phyloP scores from a whole-genome alignment of 129 eudicot species.

The Flaveria ramosissima region DNA sequence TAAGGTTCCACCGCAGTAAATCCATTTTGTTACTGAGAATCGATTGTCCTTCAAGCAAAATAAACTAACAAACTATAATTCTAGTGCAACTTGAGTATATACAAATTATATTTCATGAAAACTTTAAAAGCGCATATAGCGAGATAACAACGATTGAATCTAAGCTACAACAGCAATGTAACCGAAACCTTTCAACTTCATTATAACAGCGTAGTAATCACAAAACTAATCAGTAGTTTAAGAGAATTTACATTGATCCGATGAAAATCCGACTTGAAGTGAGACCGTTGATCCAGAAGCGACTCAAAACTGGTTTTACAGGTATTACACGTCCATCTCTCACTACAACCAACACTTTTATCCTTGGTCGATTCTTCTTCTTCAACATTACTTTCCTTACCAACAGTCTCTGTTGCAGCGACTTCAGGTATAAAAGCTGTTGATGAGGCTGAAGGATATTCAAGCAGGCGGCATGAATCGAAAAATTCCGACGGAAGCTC shows the following conservation, averaged over 20 bases:
- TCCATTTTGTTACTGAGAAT: too few species aligned
- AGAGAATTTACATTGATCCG: conserved; percentile 71
- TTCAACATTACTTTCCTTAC: conserved; percentile 9
- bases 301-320: conserved; percentile 77
- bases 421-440: conserved; percentile 25
- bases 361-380: conserved; percentile 12
- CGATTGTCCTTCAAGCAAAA: background rate
- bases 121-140: too few species aligned
- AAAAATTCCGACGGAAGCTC: conserved; percentile 69
- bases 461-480: conserved; percentile 76
- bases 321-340: conserved; percentile 81
- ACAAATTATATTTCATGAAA: too few species aligned
- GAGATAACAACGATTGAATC: background rate
- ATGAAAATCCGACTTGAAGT: conserved; percentile 94
- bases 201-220: background rate
- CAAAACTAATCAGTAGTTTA: background rate
- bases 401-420: conserved; percentile 19
- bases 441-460: conserved; percentile 35
- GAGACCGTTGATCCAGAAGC: conserved; percentile 79
- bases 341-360: conserved; percentile 26
- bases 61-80: background rate
- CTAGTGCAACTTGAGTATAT: too few species aligned
- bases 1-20: background rate
- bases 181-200: too few species aligned
- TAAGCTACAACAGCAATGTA: background rate